Evolutionary conservation across 768 basidiomycete genomes (phyloP).

Genomic region (Calocybe indica): DNA sequence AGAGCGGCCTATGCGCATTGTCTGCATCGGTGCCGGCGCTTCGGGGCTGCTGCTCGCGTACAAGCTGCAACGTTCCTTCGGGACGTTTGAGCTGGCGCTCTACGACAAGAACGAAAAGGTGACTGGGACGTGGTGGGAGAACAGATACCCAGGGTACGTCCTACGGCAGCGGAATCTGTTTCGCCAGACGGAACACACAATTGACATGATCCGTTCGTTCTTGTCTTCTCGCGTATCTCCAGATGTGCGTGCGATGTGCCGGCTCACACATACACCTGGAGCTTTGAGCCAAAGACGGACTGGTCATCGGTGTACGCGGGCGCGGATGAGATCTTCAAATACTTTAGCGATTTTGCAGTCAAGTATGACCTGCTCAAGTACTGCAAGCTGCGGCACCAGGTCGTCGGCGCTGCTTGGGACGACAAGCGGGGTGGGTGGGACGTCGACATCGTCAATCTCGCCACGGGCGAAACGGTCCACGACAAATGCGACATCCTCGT

Average conservation of each 20-base stretch:
- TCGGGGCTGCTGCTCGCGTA: slow-evolving; percentile 18
- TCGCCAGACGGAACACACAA: neutral
- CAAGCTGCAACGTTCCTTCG: neutral
- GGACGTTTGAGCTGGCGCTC: slow-evolving; percentile 19
- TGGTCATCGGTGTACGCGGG: slow-evolving; percentile 27
- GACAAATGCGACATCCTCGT: slow-evolving; percentile 27
- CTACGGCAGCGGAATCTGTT: neutral
- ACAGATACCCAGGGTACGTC: slow-evolving; percentile 26
- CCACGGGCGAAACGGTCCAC: slow-evolving; percentile 9
- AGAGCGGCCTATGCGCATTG: slow-evolving; percentile 20
- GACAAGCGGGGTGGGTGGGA: slow-evolving; percentile 20
- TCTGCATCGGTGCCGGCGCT: slow-evolving; percentile 29
- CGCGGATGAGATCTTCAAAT: slow-evolving; percentile 21
- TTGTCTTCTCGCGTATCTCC: neutral
- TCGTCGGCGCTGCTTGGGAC: slow-evolving; percentile 25
- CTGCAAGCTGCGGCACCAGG: slow-evolving; percentile 19
- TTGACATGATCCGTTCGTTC: neutral
- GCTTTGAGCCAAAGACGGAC: slow-evolving; percentile 24
- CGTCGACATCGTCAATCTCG: slow-evolving; percentile 17
- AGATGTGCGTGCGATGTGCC: slow-evolving; percentile 28
- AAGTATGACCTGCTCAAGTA: slow-evolving; percentile 27
- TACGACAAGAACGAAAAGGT: slow-evolving; percentile 29
- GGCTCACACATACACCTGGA: slow-evolving; percentile 26
- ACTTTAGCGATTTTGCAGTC: slow-evolving; percentile 21
- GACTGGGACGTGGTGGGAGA: slow-evolving; percentile 29